These are phyloP conservation scores for Rheum nobile DNA, from an alignment of 148 eudicot species.

Conservation along the genomic window DNA sequence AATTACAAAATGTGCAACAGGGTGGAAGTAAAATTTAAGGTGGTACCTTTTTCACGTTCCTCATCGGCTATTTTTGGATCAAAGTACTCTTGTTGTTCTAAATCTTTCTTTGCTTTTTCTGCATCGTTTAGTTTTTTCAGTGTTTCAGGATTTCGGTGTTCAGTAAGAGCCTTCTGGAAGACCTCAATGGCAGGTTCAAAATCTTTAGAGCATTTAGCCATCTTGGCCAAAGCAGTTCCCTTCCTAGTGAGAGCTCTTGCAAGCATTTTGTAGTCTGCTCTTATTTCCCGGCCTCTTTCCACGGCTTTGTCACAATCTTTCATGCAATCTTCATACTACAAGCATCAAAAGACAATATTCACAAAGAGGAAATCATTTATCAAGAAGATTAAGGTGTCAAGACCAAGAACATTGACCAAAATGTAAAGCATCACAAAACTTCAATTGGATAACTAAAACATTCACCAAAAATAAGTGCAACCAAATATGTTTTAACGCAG, in stretches of 20 bases:
- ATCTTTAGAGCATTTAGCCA: conserved; percentile 76
- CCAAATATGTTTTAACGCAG: background rate
- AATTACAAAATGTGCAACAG: background rate
- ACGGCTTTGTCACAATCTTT: conserved; percentile 93
- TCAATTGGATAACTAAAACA: background rate
- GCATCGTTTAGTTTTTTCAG: conserved; percentile 90
- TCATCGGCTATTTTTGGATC: conserved; percentile 81
- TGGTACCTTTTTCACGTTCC: conserved; percentile 93
- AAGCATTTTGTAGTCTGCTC: conserved; percentile 89
- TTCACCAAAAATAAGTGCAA: background rate
- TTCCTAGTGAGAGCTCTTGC: conserved; percentile 94
- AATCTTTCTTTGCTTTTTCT: conserved; percentile 90
- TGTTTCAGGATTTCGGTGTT: conserved; percentile 95
- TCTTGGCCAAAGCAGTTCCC: conserved; percentile 79
- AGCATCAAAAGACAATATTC: background rate
- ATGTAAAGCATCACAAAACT: background rate
- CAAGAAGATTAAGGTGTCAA: background rate
- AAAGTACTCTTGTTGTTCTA: conserved; percentile 84
- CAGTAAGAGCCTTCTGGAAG: conserved; percentile 87
- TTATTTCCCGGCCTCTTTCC: conserved; percentile 90
- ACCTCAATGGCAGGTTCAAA: conserved; percentile 80
- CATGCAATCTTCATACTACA: conserved; percentile 83
- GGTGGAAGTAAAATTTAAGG: background rate
- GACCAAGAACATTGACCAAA: background rate
- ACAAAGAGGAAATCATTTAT: background rate